These are phyloP conservation scores for Plectosphaerella plurivora DNA, from an alignment of 2,329 filamentous ascomycete genomes.

Conservation along the genomic window DNA sequence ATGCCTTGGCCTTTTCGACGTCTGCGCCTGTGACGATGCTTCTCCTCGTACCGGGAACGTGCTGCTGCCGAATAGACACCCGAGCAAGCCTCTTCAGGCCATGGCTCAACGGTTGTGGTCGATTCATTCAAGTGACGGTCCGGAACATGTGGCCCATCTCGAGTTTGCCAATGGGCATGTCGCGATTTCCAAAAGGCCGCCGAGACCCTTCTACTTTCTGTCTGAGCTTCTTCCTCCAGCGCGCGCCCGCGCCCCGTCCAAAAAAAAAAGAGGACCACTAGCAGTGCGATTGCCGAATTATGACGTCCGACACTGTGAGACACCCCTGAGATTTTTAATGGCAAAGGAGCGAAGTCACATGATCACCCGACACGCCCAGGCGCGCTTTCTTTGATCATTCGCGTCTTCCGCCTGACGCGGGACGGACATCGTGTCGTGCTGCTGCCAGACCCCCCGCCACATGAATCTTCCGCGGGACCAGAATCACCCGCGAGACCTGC, in stretches of 20 bases:
- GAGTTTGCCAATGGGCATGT: background rate
- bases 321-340: background rate
- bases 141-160: conserved; percentile 13
- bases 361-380: conserved; percentile 30
- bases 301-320: no score
- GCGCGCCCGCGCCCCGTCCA: no score
- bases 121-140: conserved; percentile 30
- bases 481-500: no score
- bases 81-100: conserved; percentile 30
- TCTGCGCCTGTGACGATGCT: conserved; percentile 45
- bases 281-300: no score
- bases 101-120: conserved; percentile 27
- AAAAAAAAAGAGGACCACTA: no score
- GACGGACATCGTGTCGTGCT: background rate
- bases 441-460: background rate
- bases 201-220: background rate
- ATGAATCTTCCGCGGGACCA: background rate
- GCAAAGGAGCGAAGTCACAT: conserved; percentile 30
- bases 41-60: background rate
- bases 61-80: conserved; percentile 3
- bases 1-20: conserved; percentile 46
- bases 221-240: no score
- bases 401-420: conserved; percentile 28
- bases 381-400: conserved; percentile 23
- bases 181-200: conserved; percentile 9